Conservation (phyloP, 164 flowering plant species). For the Magnolia changhungtana region DNA sequence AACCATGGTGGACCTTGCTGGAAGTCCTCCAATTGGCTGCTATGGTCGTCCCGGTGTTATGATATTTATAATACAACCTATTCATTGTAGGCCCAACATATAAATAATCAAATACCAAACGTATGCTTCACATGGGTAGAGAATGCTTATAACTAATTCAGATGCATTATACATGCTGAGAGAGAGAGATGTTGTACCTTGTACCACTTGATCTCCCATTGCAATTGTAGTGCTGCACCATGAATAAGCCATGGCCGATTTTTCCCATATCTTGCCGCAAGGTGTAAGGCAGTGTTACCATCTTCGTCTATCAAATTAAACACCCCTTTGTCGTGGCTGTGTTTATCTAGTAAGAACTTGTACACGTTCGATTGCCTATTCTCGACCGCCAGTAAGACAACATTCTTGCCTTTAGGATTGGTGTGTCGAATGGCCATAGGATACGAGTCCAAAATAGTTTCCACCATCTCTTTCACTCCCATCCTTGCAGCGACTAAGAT, state of each 20-base stretch:
- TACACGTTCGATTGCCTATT: constrained; percentile 41
- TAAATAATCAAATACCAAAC: no score
- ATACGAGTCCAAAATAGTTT: constrained; percentile 21
- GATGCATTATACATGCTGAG: background rate
- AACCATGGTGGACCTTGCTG: no score
- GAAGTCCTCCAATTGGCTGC: no score
- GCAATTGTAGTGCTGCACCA: constrained; percentile 47
- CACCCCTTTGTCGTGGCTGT: constrained; percentile 15
- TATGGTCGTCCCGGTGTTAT: no score
- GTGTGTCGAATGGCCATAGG: constrained; percentile 38
- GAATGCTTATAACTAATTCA: no score
- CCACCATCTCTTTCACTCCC: constrained; percentile 41
- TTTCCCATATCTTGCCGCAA: constrained; percentile 30
- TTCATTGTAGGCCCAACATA: no score
- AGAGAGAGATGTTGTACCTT: constrained; percentile 24
- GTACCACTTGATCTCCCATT: constrained; percentile 52
- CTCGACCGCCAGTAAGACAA: constrained; percentile 38
- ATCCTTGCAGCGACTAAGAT: constrained; percentile 35
- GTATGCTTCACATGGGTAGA: no score
- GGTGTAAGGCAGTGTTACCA: constrained; percentile 43
- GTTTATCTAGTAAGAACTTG: constrained; percentile 13
- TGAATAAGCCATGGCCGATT: constrained; percentile 44
- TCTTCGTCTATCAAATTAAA: constrained; percentile 30
- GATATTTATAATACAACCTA: no score
- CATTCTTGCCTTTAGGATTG: constrained; percentile 30